These are phyloP conservation scores for Cryptococcus amylolentus DNA, from an alignment of 1,284 basidiomycete species.

Conservation along the genomic window DNA sequence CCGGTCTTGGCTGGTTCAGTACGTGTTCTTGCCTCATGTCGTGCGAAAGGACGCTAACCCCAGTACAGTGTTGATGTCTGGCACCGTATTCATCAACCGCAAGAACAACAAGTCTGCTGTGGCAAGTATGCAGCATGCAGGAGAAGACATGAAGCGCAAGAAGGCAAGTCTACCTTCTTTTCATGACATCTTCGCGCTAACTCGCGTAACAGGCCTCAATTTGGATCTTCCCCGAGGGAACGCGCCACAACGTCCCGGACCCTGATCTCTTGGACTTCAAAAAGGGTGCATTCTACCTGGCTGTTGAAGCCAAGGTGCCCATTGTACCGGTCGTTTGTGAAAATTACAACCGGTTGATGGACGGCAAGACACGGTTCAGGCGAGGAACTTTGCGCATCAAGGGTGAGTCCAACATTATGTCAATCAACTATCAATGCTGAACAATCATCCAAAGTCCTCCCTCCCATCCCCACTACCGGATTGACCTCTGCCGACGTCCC, in stretches of 20 bases:
- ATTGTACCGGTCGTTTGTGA: constrained; percentile 90
- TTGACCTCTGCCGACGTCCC: constrained; percentile 51
- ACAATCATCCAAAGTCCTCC: constrained; percentile 49
- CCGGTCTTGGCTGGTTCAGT: constrained; percentile 83
- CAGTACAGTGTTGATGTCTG: constrained; percentile 69
- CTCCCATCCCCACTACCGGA: constrained; percentile 52
- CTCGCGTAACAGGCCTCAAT: constrained; percentile 59
- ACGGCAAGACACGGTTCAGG: constrained; percentile 74
- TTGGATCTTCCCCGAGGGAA: constrained; percentile 92
- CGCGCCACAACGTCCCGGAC: constrained; percentile 65
- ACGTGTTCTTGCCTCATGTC: constrained; percentile 12
- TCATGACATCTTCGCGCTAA: background rate
- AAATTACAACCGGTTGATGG: constrained; percentile 80
- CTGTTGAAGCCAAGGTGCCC: constrained; percentile 74
- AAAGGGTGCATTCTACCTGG: constrained; percentile 97
- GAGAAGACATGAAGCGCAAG: constrained; percentile 73
- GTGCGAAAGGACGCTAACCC: too few species aligned
- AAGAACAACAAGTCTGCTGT: constrained; percentile 73
- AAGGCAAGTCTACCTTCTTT: constrained; percentile 40
- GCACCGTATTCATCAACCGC: constrained; percentile 89
- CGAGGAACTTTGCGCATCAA: constrained; percentile 76
- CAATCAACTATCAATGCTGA: constrained; percentile 47
- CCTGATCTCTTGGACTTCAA: constrained; percentile 82
- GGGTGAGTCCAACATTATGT: constrained; percentile 57
- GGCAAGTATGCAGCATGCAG: constrained; percentile 74